phyloP scores from a whole-genome alignment of 2,329 filamentous ascomycete genomes.

The Aspergillus glaucus region DNA sequence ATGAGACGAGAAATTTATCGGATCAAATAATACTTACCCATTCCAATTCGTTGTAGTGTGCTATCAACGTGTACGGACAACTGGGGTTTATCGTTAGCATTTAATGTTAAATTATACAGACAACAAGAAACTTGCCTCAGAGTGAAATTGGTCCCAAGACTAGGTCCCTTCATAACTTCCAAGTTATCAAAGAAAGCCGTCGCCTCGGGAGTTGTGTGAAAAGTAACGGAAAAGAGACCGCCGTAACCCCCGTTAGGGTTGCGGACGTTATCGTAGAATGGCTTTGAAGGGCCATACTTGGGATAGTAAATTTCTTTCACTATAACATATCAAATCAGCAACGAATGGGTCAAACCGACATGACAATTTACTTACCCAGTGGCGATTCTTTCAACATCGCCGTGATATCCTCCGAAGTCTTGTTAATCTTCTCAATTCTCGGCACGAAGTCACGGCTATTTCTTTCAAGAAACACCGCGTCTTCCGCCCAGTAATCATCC shows the following conservation, averaged over 20 bases:
- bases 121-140: conserved; percentile 46
- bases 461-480: conserved; percentile 88
- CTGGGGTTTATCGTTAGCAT: conserved; percentile 31
- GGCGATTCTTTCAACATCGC: conserved; percentile 58
- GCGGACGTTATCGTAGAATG: conserved; percentile 72
- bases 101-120: neutral
- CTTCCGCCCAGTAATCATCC: conserved; percentile 90
- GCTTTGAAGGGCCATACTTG: conserved; percentile 63
- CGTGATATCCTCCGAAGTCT: conserved; percentile 77
- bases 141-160: conserved; percentile 94
- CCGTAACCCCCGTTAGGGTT: conserved; percentile 76
- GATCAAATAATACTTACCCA: conserved; percentile 53
- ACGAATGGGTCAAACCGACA: neutral
- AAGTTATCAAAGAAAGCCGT: conserved; percentile 78
- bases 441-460: conserved; percentile 89
- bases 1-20: neutral
- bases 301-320: conserved; percentile 85
- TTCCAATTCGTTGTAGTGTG: conserved; percentile 86
- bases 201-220: conserved; percentile 63
- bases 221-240: conserved; percentile 78
- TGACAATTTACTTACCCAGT: conserved; percentile 33
- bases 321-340: conserved; percentile 30
- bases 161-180: conserved; percentile 87
- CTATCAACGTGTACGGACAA: conserved; percentile 84
- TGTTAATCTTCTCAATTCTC: conserved; percentile 77